Conservation (phyloP, 306 rosid species). For the Crataegus laevigata region DNA sequence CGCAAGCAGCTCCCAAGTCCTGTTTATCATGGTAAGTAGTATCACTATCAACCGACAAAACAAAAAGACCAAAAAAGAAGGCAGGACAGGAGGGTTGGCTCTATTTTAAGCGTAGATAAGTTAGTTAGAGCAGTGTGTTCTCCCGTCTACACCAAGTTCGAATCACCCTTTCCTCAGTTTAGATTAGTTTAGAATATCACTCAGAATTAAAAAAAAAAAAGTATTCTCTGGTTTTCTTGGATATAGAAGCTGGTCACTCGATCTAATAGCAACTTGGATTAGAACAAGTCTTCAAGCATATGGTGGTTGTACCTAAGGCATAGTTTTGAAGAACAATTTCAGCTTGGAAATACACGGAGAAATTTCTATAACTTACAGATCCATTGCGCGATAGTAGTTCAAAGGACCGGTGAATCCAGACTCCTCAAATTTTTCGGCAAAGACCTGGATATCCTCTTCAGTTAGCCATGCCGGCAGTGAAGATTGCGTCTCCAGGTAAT, state of each 20-base stretch:
- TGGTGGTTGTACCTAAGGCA: conserved; percentile 1
- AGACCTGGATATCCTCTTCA: conserved; percentile 59
- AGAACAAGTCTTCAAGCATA: background rate
- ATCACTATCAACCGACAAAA: background rate
- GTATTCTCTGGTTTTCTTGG: background rate
- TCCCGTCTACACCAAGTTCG: background rate
- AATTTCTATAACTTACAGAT: conserved; percentile 40
- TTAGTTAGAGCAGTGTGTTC: background rate
- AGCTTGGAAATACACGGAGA: background rate
- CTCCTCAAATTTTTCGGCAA: conserved; percentile 65
- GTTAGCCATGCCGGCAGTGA: conserved; percentile 61
- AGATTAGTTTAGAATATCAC: background rate
- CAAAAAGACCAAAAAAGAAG: background rate
- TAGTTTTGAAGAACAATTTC: background rate
- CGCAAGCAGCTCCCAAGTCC: conserved; percentile 45
- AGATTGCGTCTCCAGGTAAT: conserved; percentile 56
- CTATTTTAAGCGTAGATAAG: no score
- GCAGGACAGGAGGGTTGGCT: background rate
- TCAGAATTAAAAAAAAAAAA: no score
- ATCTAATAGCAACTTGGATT: background rate
- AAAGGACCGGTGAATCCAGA: conserved; percentile 77
- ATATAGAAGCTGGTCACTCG: no score
- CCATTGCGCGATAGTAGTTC: conserved; percentile 69
- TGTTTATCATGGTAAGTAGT: conserved; percentile 4
- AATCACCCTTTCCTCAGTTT: background rate